These are phyloP conservation scores for Linnemannia hyalina DNA, from an alignment of 192 early-diverging fungal genomes.

Conservation along the genomic window DNA sequence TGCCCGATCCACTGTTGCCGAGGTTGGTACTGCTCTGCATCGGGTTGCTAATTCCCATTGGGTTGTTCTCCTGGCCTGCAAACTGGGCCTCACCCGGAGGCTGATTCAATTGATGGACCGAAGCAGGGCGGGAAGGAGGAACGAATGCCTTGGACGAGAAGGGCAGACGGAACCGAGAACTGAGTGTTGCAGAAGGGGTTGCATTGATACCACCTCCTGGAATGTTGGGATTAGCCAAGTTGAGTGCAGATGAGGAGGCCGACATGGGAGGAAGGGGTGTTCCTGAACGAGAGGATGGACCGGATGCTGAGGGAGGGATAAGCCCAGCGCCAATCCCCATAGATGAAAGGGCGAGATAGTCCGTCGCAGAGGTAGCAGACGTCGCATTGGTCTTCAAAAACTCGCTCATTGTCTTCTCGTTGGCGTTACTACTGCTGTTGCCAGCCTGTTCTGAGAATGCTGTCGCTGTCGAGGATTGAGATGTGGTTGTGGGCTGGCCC, in stretches of 20 bases:
- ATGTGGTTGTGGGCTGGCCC: not conserved
- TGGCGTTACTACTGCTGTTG: not conserved
- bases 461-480: slow-evolving; percentile 1
- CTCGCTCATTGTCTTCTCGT: slow-evolving; percentile 34
- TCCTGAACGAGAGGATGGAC: slow-evolving; percentile 39
- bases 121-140: slow-evolving; percentile 46
- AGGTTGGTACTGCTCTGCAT: slow-evolving; percentile 36
- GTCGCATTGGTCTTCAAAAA: slow-evolving; percentile 21
- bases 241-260: slow-evolving; percentile 28
- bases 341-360: slow-evolving; percentile 27
- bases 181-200: slow-evolving; percentile 33
- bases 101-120: slow-evolving; percentile 37
- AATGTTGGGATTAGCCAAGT: not conserved
- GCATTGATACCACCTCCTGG: not conserved
- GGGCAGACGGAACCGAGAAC: slow-evolving; percentile 44
- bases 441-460: slow-evolving; percentile 12
- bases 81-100: slow-evolving; percentile 8
- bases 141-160: slow-evolving; percentile 50
- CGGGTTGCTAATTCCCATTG: slow-evolving; percentile 53
- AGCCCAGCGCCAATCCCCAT: slow-evolving; percentile 39
- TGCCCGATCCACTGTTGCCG: slow-evolving; percentile 33
- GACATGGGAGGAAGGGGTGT: slow-evolving; percentile 19
- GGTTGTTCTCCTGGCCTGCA: slow-evolving; percentile 4
- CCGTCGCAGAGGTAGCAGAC: slow-evolving; percentile 14
- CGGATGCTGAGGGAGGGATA: slow-evolving; percentile 33